Conservation (phyloP, 2,329 filamentous ascomycete genomes). For the Penicillium hordei region DNA sequence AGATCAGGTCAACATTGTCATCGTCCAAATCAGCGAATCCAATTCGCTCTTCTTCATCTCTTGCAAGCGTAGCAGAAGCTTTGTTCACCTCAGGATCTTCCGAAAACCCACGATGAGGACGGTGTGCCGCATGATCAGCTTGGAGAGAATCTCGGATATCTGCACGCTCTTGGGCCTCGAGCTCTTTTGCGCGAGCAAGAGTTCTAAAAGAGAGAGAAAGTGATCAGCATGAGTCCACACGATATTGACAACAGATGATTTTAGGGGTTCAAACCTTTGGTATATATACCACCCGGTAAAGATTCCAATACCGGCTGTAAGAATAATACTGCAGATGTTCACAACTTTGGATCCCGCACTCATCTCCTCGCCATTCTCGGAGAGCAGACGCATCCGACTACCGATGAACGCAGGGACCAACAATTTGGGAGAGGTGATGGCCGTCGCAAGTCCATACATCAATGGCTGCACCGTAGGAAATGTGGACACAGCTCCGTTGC, state of each 20-base stretch:
- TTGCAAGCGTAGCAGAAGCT: conserved; percentile 42
- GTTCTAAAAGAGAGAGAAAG: conserved; percentile 36
- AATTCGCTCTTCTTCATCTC: conserved; percentile 46
- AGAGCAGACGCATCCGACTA: conserved; percentile 74
- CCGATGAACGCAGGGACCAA: conserved; percentile 93
- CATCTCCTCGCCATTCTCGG: conserved; percentile 84
- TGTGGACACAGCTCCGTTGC: conserved; percentile 91
- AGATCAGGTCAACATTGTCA: conserved; percentile 41
- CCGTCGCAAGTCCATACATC: conserved; percentile 78
- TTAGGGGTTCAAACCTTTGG: conserved; percentile 48
- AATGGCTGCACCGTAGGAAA: conserved; percentile 80
- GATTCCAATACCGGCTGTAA: conserved; percentile 70
- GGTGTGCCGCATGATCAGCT: conserved; percentile 37
- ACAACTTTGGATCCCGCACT: conserved; percentile 71
- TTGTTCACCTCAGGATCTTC: conserved; percentile 42
- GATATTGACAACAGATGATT: neutral
- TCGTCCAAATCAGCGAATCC: conserved; percentile 45
- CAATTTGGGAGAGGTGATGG: conserved; percentile 79
- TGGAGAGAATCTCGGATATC: conserved; percentile 38
- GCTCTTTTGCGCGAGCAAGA: conserved; percentile 49
- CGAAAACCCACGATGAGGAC: conserved; percentile 35
- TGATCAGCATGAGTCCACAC: conserved; percentile 1
- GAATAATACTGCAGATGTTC: conserved; percentile 77
- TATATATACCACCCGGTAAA: conserved; percentile 85
- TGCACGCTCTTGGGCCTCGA: conserved; percentile 49